Base-by-base conservation (phyloP, 805 yeast species). In the Kurtzmaniella cleridarum region DNA sequence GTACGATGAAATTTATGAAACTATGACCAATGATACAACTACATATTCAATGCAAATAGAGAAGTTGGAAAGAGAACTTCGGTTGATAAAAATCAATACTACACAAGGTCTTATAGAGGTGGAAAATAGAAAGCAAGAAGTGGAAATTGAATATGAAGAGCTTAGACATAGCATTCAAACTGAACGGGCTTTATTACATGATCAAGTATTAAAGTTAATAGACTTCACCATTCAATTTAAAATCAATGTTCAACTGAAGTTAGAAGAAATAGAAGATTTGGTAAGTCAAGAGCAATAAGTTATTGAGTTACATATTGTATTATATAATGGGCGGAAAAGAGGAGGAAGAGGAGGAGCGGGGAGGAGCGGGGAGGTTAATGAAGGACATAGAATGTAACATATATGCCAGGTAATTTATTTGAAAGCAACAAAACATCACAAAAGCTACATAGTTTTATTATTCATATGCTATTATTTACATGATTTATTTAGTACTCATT, bases 41-140 rank as follows among this genome's bases (percentile, higher is more conserved):
- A 60, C 75, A 30, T 74, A 78, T 41, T 73, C 76, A 38, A 73
- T 80, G n/a, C 84, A 83, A 53, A 72, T 79, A 37, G 90, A 82
- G 54, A 73, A 74, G 51, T 57, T 79, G 39, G 84, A 80, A 45
- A 67, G 76, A 28, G 84, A 79, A 41, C 57, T 82, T 35, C 73
- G 73, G 36, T 49, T 65, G 10, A 64, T 75, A 54, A 70, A 73
- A 41, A 64, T 67, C 15, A 62, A 66, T 30, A 66, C 75, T 11
- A 71, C 74, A 41, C 77, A 75, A 42, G 77, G 73, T 34, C 57
- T 71, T 37, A 58, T 74, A 5, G 75, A 74, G 46, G 59, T 78
- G 34, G 66, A 70, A 39, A 62, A 64, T 33, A 53, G 57, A 34
- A 73, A 71, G 43, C 75, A 77, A 49, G 69, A 75, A 16, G 65